These are phyloP conservation scores for Boletus vinaceobasis DNA, from an alignment of 768 basidiomycete species.

Conservation along the genomic window DNA sequence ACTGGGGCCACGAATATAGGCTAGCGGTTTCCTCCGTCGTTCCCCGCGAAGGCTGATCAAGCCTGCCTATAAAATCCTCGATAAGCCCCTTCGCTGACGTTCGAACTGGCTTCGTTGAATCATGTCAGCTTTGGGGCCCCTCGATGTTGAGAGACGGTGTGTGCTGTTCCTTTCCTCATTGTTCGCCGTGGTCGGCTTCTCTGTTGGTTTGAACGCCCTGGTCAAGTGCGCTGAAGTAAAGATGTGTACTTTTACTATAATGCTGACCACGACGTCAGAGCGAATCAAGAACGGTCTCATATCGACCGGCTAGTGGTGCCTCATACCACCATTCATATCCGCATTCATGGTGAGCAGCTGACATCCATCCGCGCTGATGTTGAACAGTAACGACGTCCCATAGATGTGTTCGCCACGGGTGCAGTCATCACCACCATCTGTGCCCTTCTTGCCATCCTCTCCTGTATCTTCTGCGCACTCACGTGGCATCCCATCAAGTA, in stretches of 20 bases:
- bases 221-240: conserved; percentile 14
- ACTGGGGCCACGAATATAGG: not conserved
- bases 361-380: not conserved
- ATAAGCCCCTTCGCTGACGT: not conserved
- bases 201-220: conserved; percentile 19
- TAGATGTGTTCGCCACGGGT: conserved; percentile 42
- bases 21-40: not conserved
- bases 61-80: conserved; percentile 1
- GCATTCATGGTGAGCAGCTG: conserved; percentile 11
- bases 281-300: conserved; percentile 10
- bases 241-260: not conserved
- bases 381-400: not conserved
- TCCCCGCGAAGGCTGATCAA: not conserved
- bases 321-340: conserved; percentile 3
- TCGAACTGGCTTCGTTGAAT: not conserved
- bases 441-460: conserved; percentile 33
- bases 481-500: conserved; percentile 11
- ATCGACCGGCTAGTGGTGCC: conserved; percentile 11
- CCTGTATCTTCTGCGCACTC: conserved; percentile 26
- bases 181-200: conserved; percentile 24
- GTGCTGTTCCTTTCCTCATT: conserved; percentile 31
- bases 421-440: conserved; percentile 35
- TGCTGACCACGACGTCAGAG: conserved; percentile 3
- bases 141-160: conserved; percentile 14
- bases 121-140: conserved; percentile 7